Conservation (phyloP, 2,329 filamentous ascomycete species). For the Karstenula rhodostoma region DNA sequence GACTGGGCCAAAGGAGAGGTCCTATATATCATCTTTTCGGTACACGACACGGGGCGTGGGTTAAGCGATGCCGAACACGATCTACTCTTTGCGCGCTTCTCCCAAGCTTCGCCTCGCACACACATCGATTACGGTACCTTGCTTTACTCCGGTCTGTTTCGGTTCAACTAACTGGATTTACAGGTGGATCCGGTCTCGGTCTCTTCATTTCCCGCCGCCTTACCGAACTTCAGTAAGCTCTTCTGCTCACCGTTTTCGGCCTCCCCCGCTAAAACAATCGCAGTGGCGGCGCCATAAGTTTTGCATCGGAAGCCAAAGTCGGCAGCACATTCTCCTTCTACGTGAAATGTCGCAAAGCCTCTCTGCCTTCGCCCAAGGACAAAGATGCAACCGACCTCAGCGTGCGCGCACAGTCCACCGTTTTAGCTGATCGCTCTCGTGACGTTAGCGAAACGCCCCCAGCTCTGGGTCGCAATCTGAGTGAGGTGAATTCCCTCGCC, state of each 20-base stretch:
- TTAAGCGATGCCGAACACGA: slow-evolving; percentile 47
- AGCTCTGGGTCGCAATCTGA: not conserved
- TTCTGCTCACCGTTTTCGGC: not conserved
- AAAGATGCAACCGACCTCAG: not conserved
- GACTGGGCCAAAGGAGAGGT: slow-evolving; percentile 47
- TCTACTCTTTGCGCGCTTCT: slow-evolving; percentile 42
- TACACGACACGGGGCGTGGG: slow-evolving; percentile 52
- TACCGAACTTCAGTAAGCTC: slow-evolving; percentile 36
- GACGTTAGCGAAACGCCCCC: slow-evolving; percentile 18
- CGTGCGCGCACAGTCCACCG: slow-evolving; percentile 14
- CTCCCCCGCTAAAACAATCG: not conserved
- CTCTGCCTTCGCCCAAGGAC: slow-evolving; percentile 14
- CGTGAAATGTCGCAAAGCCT: slow-evolving; percentile 32
- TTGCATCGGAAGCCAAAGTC: slow-evolving; percentile 28
- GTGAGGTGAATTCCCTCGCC: slow-evolving; percentile 19
- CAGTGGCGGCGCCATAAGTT: slow-evolving; percentile 40
- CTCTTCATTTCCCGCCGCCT: slow-evolving; percentile 44
- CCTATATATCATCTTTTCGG: slow-evolving; percentile 46
- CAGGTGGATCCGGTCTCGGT: slow-evolving; percentile 48
- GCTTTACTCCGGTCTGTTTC: too few species aligned
- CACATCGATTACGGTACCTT: slow-evolving; percentile 29
- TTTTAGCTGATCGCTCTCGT: slow-evolving; percentile 14
- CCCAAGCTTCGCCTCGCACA: slow-evolving; percentile 42
- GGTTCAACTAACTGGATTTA: not conserved
- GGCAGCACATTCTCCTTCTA: slow-evolving; percentile 47